phyloP scores from a whole-genome alignment of 768 basidiomycete species.

The Leucosporidium scottii region DNA sequence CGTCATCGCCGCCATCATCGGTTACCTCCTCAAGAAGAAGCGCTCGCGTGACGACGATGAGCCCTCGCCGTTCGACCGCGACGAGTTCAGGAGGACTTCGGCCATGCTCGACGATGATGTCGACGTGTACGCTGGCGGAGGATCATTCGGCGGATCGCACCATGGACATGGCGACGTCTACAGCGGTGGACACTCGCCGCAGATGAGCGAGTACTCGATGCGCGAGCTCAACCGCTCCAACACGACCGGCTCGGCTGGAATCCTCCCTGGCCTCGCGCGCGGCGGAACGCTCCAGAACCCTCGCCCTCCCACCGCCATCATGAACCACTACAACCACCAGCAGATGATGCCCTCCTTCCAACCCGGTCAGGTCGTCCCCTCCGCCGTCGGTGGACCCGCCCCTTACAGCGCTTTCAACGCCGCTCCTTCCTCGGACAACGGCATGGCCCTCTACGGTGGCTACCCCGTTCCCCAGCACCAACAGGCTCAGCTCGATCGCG shows the following conservation, averaged over 20 bases:
- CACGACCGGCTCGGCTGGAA: neutral
- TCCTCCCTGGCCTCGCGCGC: slow-evolving; percentile 19
- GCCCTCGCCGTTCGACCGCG: slow-evolving; percentile 30
- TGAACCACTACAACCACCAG: slow-evolving; percentile 24
- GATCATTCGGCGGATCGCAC: too few species aligned
- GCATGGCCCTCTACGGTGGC: slow-evolving; percentile 12
- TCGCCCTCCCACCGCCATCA: slow-evolving; percentile 24
- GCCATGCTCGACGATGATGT: slow-evolving; percentile 28
- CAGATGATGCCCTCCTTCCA: slow-evolving; percentile 25
- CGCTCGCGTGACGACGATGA: slow-evolving; percentile 18
- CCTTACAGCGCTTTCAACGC: neutral
- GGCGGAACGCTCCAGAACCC: slow-evolving; percentile 19
- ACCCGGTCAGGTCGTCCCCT: slow-evolving; percentile 24
- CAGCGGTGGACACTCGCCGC: slow-evolving; percentile 22
- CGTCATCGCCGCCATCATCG: slow-evolving; percentile 10
- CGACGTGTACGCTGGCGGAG: slow-evolving; percentile 6
- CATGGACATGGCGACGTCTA: too few species aligned
- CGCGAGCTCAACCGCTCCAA: slow-evolving; percentile 2
- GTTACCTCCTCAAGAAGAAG: slow-evolving; percentile 24
- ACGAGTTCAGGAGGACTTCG: slow-evolving; percentile 25
- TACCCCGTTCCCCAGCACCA: neutral
- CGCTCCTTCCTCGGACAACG: neutral
- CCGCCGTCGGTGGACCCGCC: neutral
- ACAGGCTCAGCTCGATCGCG: slow-evolving; percentile 1
- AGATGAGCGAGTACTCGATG: slow-evolving; percentile 28